Base-by-base conservation (phyloP, 2,329 filamentous ascomycete genomes). In the Trichoderma guizhouense region DNA sequence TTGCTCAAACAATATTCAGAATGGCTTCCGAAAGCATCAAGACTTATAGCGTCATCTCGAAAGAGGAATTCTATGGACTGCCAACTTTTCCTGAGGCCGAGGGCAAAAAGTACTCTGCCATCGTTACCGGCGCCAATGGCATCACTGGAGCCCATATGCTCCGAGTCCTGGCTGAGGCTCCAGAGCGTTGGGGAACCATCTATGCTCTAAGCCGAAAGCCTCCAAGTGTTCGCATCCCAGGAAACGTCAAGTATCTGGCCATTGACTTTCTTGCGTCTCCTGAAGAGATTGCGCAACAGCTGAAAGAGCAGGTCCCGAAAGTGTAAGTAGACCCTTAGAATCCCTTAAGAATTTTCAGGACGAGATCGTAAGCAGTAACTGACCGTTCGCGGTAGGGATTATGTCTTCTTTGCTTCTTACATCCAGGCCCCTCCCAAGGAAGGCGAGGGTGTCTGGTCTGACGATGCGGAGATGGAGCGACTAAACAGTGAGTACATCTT, bases 81-180 rank as follows among this genome's bases (percentile, higher is more conserved):
- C 69, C 69, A n/a, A 66, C 53, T 11, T 71, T 71, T 12, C 43
- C 60, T 15, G 47, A 71, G 18, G 43, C 14, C 2, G 36, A 73
- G 4, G 39, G 64, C 9, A 53, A 68, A 39, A 61, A 61, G 8
- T 68, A 72, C 14, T 71, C 71, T 58, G 72, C 71, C 21, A 63
- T 73, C 2, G 58, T 73, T 7, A 73, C 72, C 1, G 73, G 73
- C 1, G 73, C 73, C n/a, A 74, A 71, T 47, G 73, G 73, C 15
- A 67, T 74, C 18, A 55, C 71, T 34, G 73, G 73, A 2, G 30
- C 26, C 5, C 53, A 62, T 47, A 71, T 74, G 36, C 24, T 73
- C 12, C 36, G 51, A 21, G 66, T 72, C 2, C 34, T 74, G 32
- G 51, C 57, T 26, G 15, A 57, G 24, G 11, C 63, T 24, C 68